Evolutionary conservation across 2,329 filamentous ascomycete genomes (phyloP), one percentile per base, ranked within the genome.

Genomic region (Cercospora sp.): DNA sequence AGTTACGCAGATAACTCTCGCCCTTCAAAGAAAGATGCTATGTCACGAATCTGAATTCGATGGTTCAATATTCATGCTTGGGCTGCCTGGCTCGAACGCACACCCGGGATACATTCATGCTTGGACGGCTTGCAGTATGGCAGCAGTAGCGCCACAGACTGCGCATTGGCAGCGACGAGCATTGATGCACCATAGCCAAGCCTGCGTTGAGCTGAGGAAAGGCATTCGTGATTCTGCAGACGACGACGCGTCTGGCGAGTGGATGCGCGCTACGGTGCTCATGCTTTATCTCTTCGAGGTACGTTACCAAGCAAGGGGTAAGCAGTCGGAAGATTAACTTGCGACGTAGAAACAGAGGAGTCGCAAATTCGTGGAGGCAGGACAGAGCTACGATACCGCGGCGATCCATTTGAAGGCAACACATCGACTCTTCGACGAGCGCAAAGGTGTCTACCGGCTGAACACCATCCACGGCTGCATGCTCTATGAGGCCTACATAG

Each of bases 401-500:
- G 34, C 34, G 9, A 32, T 53, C 2, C 63, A 65, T 26, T 26
- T 65, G 28, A 57, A 45, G 16, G 63, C 63, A 3, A 37, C 51
- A 18, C 63, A 65, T 65, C 32, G 30, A 10, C 51, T 65, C 10
- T 65, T 65, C 24, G 53, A 34, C n/a, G 53, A 58, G 34, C 18
- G 37, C 49, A 34, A 45, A 18, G 32, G 32, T n/a, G 28, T 59
- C 8, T 34, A 9, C 21, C 28, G 32, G 5, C 57, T 61, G 10
- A 65, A 66, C 7, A 32, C 66, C 4, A 40, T 64, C 5, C 71
- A 73, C 28, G 66, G 71, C n/a, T 51, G 40, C 2, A 40, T 73
- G 9, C 64, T 74, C 1, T 66, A 73, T n/a, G 71, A 73, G 65
- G 72, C 55, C 13, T 74, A 74, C 45, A 71, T 73, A 55, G 58